phyloP scores from a whole-genome alignment of 176 grass and related monocot species.

The Phragmites australis region DNA sequence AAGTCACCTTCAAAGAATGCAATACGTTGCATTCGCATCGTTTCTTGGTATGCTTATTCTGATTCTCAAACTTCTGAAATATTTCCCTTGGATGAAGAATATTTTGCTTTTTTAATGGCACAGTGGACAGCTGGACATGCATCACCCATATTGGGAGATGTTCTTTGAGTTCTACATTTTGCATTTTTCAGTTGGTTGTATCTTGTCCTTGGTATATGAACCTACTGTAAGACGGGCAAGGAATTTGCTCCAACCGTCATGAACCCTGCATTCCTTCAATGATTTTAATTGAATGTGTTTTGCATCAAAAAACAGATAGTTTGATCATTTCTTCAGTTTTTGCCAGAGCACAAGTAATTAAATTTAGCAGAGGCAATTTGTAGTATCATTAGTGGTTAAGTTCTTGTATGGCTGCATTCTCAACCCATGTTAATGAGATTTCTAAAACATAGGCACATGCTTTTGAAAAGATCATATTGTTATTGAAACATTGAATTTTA shows the following conservation, averaged over 20 bases:
- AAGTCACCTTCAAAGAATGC: constrained; percentile 82
- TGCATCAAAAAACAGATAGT: background rate
- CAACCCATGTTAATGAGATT: background rate
- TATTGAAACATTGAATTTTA: background rate
- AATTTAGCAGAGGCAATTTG: background rate
- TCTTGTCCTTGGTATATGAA: background rate
- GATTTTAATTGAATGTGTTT: constrained; percentile 4
- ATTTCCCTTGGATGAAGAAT: background rate
- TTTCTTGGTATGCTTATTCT: constrained; percentile 67
- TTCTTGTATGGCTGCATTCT: constrained; percentile 1
- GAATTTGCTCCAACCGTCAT: background rate
- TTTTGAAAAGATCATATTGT: constrained; percentile 3
- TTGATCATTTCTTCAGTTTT: constrained; percentile 10
- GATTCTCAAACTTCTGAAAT: constrained; percentile 11
- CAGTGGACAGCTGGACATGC: background rate
- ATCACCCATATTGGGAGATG: background rate
- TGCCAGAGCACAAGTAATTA: background rate
- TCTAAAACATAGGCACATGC: background rate
- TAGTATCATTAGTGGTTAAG: background rate
- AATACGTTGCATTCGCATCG: constrained; percentile 91
- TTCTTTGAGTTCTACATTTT: constrained; percentile 26
- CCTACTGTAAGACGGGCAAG: background rate
- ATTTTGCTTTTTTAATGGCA: background rate
- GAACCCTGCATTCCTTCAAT: background rate
- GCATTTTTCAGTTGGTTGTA: constrained; percentile 1